phyloP scores from a whole-genome alignment of 495 filamentous ascomycete species.

The Podospora comata region DNA sequence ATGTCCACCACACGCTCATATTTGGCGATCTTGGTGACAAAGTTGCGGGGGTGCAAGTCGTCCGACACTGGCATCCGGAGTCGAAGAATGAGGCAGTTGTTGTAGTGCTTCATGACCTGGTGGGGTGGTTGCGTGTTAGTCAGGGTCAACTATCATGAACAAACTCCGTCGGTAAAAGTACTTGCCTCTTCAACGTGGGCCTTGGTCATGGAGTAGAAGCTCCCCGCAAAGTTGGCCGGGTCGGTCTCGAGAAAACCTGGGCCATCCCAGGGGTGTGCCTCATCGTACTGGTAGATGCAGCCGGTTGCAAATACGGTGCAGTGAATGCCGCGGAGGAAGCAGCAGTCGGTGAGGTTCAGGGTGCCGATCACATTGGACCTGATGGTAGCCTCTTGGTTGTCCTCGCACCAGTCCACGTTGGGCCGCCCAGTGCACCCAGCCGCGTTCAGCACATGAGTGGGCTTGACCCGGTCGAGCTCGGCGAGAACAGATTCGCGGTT shows the following conservation, averaged over 20 bases:
- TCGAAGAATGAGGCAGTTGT: constrained; percentile 58
- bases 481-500: constrained; percentile 54
- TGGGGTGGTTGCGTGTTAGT: background rate
- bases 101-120: constrained; percentile 59
- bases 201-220: constrained; percentile 66
- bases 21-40: constrained; percentile 64
- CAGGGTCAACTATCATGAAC: background rate
- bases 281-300: constrained; percentile 61
- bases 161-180: background rate
- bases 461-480: constrained; percentile 55
- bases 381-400: constrained; percentile 62
- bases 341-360: constrained; percentile 59
- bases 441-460: constrained; percentile 62
- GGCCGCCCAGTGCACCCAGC: constrained; percentile 65
- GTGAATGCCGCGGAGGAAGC: constrained; percentile 55
- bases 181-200: constrained; percentile 61
- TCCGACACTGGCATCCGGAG: constrained; percentile 68
- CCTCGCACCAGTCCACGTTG: constrained; percentile 70
- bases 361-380: constrained; percentile 63
- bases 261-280: constrained; percentile 55
- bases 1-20: constrained; percentile 64
- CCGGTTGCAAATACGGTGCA: constrained; percentile 64
- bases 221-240: constrained; percentile 60
- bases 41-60: constrained; percentile 62
- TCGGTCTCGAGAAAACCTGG: constrained; percentile 60